Base-by-base conservation (phyloP, 331 rosid species). In the Spiraea crenata region DNA sequence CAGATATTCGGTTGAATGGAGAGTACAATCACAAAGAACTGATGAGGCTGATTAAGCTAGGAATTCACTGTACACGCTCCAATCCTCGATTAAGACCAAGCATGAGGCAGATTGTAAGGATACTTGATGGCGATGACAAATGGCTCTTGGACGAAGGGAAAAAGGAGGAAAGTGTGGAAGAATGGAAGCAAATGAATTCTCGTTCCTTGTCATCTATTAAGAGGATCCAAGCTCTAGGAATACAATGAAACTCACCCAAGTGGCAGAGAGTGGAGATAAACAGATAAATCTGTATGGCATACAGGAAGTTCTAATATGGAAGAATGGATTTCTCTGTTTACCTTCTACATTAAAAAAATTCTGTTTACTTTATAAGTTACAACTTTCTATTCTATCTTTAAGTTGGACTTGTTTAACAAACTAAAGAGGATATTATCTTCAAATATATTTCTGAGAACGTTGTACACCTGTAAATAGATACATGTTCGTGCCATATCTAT, bases 201-300 rank as follows among this genome's bases (percentile, higher is more conserved):
- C 34, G 65, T 73, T 82, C 96, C 73, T 61, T 89, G 87, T 83
- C 89, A 9, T 58, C 87, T 73, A 69, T 89, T 65, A 87, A 50
- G 83, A 85, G 97, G 71, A 89, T 93, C 76, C 97, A 93, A 83
- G 96, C 95, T 79, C 85, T 93, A n/a, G 99, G 99, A 62, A 90
- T 93, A 74, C 96, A 89, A 73, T 93, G 86, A 89, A 70, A 65
- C 65, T 49, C 75, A 20, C 13, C 9, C 55, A 52, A 13, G 49
- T 1, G 19, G 49, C n/a, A 42, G 5, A 31, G 74, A 68, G 48
- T 7, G 69, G n/a, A n/a, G n/a, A 51, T 37, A 44, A 4, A 52
- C 44, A 44, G 67, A 73, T 54, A 5, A 70, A 25, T 25, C 1
- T 72, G 78, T 35, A 46, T 47, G 31, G 31, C 31, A 57, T 49